Evolutionary conservation across 345 rosid species (phyloP).

Genomic region (Ceriops zippeliana): DNA sequence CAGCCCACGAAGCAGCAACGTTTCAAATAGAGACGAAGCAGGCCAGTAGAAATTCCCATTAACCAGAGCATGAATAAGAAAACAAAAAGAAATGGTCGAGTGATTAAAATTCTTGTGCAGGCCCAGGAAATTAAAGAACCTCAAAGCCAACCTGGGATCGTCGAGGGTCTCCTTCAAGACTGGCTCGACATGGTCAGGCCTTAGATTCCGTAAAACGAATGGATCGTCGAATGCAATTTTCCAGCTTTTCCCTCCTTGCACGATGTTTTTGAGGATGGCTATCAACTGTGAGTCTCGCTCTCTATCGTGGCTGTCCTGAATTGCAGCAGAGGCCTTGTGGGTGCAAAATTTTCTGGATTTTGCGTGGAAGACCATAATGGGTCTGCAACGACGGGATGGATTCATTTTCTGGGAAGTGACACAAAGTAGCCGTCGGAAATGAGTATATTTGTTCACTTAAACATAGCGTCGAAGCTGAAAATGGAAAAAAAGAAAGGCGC

Average conservation of each 20-base stretch:
- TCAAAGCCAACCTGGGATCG: conserved; percentile 65
- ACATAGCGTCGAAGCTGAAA: too few species aligned
- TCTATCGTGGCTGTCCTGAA: conserved; percentile 21
- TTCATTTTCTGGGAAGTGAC: conserved; percentile 29
- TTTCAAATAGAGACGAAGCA: conserved; percentile 80
- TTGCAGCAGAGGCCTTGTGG: conserved; percentile 6
- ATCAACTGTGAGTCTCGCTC: conserved; percentile 42
- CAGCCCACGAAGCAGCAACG: conserved; percentile 58
- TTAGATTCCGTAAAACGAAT: conserved; percentile 31
- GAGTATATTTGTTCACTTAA: too few species aligned
- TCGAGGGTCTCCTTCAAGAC: conserved; percentile 55
- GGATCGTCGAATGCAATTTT: conserved; percentile 47
- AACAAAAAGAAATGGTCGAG: conserved; percentile 69
- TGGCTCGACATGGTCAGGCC: conserved; percentile 58
- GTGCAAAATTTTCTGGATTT: conserved; percentile 25
- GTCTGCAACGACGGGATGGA: conserved; percentile 28
- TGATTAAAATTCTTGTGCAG: conserved; percentile 68
- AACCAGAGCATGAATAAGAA: conserved; percentile 65
- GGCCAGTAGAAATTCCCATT: conserved; percentile 65
- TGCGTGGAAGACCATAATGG: conserved; percentile 17
- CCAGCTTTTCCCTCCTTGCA: conserved; percentile 73
- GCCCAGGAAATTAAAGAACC: conserved; percentile 90
- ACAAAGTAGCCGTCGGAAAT: too few species aligned
- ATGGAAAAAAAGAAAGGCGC: too few species aligned
- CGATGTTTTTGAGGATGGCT: conserved; percentile 43